phyloP scores from a whole-genome alignment of 495 filamentous ascomycete species.

The Penicillium subrubescens region DNA sequence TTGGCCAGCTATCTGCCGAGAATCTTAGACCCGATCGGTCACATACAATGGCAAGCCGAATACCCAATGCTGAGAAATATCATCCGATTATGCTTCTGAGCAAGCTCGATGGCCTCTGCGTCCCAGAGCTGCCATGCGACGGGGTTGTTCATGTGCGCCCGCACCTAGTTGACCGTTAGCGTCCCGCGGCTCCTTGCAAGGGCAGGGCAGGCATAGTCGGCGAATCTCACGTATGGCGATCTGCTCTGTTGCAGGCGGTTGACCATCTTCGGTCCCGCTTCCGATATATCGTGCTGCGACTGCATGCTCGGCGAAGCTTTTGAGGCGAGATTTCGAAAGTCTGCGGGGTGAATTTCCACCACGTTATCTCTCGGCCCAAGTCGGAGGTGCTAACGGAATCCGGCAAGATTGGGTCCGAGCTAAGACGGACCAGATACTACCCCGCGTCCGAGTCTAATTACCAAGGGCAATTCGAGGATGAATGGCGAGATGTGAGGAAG shows the following conservation, averaged over 20 bases:
- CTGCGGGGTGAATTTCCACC: conserved; percentile 9
- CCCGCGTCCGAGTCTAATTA: conserved; percentile 2
- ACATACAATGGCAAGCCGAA: conserved; percentile 89
- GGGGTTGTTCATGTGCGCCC: conserved; percentile 77
- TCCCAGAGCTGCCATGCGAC: conserved; percentile 95
- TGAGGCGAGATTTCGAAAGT: conserved; percentile 1
- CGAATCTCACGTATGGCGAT: conserved; percentile 69
- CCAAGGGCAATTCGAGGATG: background rate
- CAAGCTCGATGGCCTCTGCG: conserved; percentile 72
- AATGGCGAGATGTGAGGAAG: conserved; percentile 11
- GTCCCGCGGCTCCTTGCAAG: background rate
- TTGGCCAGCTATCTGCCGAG: background rate
- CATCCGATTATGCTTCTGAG: conserved; percentile 77
- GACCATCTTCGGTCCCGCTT: conserved; percentile 45
- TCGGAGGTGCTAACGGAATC: conserved; percentile 25
- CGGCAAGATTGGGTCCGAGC: conserved; percentile 14
- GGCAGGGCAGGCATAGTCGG: background rate
- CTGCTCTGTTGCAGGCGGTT: conserved; percentile 75
- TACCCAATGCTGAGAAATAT: conserved; percentile 97
- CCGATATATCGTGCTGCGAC: conserved; percentile 29
- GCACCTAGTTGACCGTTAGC: conserved; percentile 55
- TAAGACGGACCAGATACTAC: conserved; percentile 9
- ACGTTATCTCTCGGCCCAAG: conserved; percentile 10
- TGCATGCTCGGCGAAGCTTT: conserved; percentile 34
- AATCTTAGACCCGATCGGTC: background rate